Conservation (phyloP, 2,329 filamentous ascomycete genomes). For the Dactylellina sp. region DNA sequence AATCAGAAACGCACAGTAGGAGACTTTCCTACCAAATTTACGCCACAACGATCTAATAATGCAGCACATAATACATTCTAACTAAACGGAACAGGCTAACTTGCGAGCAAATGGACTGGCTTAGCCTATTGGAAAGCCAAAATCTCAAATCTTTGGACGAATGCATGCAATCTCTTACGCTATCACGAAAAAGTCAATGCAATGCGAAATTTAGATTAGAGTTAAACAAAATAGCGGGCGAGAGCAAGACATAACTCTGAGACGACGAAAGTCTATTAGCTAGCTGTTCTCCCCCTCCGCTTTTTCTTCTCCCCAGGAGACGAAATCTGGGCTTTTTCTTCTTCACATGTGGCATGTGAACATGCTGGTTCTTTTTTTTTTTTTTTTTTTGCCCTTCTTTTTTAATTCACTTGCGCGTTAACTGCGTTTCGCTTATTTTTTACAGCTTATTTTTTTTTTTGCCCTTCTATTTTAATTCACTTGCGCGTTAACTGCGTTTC, state of each 20-base stretch:
- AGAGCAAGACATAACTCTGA: conserved; percentile 30
- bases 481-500: conserved; percentile 46
- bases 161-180: conserved; percentile 43
- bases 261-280: not conserved
- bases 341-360: conserved; percentile 54
- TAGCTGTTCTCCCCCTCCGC: not conserved
- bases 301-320: not conserved
- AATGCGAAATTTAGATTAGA: conserved; percentile 39
- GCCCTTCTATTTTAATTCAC: conserved; percentile 5
- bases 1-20: conserved; percentile 36
- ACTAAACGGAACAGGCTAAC: conserved; percentile 18
- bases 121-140: conserved; percentile 1
- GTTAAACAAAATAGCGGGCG: conserved; percentile 36
- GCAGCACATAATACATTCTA: conserved; percentile 13
- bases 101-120: not conserved
- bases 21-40: conserved; percentile 39
- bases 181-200: conserved; percentile 45
- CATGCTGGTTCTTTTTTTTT: conserved; percentile 49
- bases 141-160: conserved; percentile 51
- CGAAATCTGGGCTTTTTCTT: conserved; percentile 3
- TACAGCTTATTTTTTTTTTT: conserved; percentile 37
- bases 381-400: conserved; percentile 13
- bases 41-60: conserved; percentile 19
- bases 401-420: conserved; percentile 25
- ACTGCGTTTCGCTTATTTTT: conserved; percentile 49